These are phyloP conservation scores for Penicillium sp. DNA, from an alignment of 2,329 filamentous ascomycete genomes.

Conservation along the genomic window DNA sequence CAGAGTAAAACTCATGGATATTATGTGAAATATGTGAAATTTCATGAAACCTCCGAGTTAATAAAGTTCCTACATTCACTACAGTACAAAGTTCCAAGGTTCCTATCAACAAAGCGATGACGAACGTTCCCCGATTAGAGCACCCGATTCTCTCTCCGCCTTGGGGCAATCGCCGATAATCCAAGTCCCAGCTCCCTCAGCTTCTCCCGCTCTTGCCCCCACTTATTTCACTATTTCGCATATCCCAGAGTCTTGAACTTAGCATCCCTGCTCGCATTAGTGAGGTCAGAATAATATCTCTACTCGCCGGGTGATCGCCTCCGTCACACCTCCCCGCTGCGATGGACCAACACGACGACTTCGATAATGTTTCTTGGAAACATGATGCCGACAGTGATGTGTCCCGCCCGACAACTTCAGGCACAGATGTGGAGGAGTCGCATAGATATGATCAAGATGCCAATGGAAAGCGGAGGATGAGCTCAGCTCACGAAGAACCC, in stretches of 20 bases:
- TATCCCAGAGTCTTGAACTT: slow-evolving; percentile 8
- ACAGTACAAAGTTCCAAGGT: background rate
- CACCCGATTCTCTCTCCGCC: slow-evolving; percentile 24
- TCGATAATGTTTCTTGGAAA: slow-evolving; percentile 78
- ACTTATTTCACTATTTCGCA: slow-evolving; percentile 1
- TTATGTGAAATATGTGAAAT: background rate
- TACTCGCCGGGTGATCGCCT: slow-evolving; percentile 17
- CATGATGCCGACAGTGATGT: slow-evolving; percentile 57
- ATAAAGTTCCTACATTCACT: background rate
- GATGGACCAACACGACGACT: slow-evolving; percentile 63
- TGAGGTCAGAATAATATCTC: background rate
- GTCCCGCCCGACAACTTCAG: slow-evolving; percentile 42
- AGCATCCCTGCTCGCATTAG: background rate
- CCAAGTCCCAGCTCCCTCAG: slow-evolving; percentile 20
- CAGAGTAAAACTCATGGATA: background rate
- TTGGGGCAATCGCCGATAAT: slow-evolving; percentile 24
- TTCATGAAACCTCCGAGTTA: background rate
- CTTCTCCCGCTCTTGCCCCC: slow-evolving; percentile 16
- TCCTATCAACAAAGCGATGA: slow-evolving; percentile 13
- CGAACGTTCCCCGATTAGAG: slow-evolving; percentile 24
- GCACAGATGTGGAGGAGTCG: slow-evolving; percentile 42
- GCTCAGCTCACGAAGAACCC: slow-evolving; percentile 45
- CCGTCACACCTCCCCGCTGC: slow-evolving; percentile 23
- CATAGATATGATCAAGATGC: slow-evolving; percentile 37
- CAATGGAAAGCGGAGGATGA: slow-evolving; percentile 52